Evolutionary conservation across 306 rosid genomes (phyloP), one percentile per base, ranked within the genome.

Genomic region (Casuarina cunninghamiana): DNA sequence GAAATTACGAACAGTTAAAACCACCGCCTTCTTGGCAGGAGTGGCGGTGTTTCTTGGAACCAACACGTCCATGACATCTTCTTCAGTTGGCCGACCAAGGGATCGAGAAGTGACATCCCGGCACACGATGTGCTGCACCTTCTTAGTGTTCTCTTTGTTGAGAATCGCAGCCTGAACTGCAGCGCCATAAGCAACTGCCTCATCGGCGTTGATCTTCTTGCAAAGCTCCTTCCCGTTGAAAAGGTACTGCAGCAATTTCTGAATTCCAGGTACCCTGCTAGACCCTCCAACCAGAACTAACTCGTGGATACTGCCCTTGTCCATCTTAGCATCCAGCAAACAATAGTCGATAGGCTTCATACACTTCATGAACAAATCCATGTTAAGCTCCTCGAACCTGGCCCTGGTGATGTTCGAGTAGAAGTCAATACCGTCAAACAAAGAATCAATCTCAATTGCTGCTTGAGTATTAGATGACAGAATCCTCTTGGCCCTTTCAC

Each of bases 401-500:
- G 76, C 79, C 5, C 85, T 69, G 42, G 81, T 81, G 3, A 78
- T 75, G 13, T 69, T 82, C 0, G 71, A 44, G 79, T 72, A 78
- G 70, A 75, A 81, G 65, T 81, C 88, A 21, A 85, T 45, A 15
- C 85, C 85, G 16, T 85, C 81, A 2, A 45, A 78, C 15, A 85
- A 66, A 32, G 88, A 85, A 55, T 81, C 88, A 54, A 78, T 81
- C 46, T 81, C 85, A 10, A 84, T 81, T 5, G 81, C 78, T 10
- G 85, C 75, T 79, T 70, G 83, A 55, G 81, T 80, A 10, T 77
- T 75, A 2, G 85, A 81, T 6, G 88, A 81, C 6, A 81, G 83
- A 41, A 87, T 83, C 79, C 85, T 81, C 77, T 86, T 83, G 6
- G 89, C 85, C 67, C 83, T 77, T 79, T 83, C 89, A 72, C 89